Percentiles rank a stretch among this genome's conserved stretches.
These are phyloP conservation scores for Mucor indicus DNA, from an alignment of 371 early-diverging fungal genomes.

Conservation along the genomic window DNA sequence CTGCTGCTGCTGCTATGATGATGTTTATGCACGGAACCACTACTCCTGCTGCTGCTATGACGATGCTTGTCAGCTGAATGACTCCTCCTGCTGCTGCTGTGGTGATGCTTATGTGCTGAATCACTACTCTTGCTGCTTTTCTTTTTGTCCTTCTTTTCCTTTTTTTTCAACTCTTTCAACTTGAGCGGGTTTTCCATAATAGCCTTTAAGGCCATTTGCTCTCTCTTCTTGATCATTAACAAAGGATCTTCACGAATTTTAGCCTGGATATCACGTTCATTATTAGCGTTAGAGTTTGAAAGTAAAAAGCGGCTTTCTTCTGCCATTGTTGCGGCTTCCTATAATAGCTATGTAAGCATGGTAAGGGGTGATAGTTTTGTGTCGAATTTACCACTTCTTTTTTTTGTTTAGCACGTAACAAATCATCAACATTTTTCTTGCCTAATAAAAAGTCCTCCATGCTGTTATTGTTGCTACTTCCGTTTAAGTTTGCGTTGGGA, in stretches of 20 bases:
- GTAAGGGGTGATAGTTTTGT: too few species aligned
- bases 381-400: slow-evolving; percentile 37
- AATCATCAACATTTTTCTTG: slow-evolving; percentile 74
- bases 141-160: slow-evolving; percentile 47
- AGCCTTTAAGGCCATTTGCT: slow-evolving; percentile 78
- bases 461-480: slow-evolving; percentile 62
- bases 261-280: slow-evolving; percentile 72
- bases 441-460: slow-evolving; percentile 92
- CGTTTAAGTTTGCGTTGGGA: slow-evolving; percentile 51
- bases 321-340: slow-evolving; percentile 17
- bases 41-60: slow-evolving; percentile 4
- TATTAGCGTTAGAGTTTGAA: slow-evolving; percentile 70
- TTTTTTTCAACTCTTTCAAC: slow-evolving; percentile 55
- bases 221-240: slow-evolving; percentile 79
- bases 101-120: slow-evolving; percentile 5
- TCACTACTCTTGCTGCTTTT: slow-evolving; percentile 26
- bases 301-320: slow-evolving; percentile 31
- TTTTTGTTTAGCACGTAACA: slow-evolving; percentile 53
- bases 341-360: too few species aligned
- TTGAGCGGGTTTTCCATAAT: slow-evolving; percentile 76
- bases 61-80: too few species aligned
- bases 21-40: too few species aligned
- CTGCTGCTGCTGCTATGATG: too few species aligned
- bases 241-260: slow-evolving; percentile 94
- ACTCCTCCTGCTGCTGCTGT: slow-evolving; percentile 1